Percentiles rank a stretch among this genome's conserved stretches.
These are phyloP conservation scores for Arabidopsis hybrid DNA, from an alignment of 441 rosid species.

Conservation along the genomic window DNA sequence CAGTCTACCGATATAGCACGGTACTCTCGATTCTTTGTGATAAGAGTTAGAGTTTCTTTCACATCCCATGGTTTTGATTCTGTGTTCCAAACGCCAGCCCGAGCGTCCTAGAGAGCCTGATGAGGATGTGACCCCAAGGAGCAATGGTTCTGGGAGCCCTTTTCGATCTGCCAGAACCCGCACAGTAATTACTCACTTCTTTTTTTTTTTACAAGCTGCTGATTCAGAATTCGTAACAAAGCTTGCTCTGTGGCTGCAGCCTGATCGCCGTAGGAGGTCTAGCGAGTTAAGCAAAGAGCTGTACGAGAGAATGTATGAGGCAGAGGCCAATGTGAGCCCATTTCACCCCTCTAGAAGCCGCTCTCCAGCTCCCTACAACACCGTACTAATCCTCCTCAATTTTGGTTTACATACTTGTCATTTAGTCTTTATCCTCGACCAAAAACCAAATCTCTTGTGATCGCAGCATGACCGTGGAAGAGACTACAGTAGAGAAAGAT, in stretches of 20 bases:
- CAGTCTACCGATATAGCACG: slow-evolving; percentile 41
- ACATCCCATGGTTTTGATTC: slow-evolving; percentile 1
- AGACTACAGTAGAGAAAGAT: slow-evolving; percentile 39
- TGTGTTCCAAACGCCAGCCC: slow-evolving; percentile 26
- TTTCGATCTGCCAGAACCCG: slow-evolving; percentile 38
- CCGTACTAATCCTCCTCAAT: slow-evolving; percentile 21
- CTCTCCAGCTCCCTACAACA: slow-evolving; percentile 41
- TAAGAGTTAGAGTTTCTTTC: background rate
- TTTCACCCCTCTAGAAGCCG: slow-evolving; percentile 48
- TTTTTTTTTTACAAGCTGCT: background rate
- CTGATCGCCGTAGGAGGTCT: slow-evolving; percentile 45
- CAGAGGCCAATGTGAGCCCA: slow-evolving; percentile 47
- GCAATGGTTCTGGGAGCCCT: slow-evolving; percentile 35
- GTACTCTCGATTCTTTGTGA: slow-evolving; percentile 21
- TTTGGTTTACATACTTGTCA: slow-evolving; percentile 2
- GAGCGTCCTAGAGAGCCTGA: slow-evolving; percentile 41
- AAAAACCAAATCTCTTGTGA: background rate
- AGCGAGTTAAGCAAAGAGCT: slow-evolving; percentile 35
- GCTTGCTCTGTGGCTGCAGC: slow-evolving; percentile 34
- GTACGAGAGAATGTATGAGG: slow-evolving; percentile 36
- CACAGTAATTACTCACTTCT: slow-evolving; percentile 32
- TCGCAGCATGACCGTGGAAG: slow-evolving; percentile 37
- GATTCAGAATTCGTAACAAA: background rate
- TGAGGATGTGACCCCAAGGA: slow-evolving; percentile 41
- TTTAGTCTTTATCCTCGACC: background rate